Evolutionary conservation across 225 moss, liverwort and hornwort genomes (phyloP).

Genomic region (Polytrichum formosum): DNA sequence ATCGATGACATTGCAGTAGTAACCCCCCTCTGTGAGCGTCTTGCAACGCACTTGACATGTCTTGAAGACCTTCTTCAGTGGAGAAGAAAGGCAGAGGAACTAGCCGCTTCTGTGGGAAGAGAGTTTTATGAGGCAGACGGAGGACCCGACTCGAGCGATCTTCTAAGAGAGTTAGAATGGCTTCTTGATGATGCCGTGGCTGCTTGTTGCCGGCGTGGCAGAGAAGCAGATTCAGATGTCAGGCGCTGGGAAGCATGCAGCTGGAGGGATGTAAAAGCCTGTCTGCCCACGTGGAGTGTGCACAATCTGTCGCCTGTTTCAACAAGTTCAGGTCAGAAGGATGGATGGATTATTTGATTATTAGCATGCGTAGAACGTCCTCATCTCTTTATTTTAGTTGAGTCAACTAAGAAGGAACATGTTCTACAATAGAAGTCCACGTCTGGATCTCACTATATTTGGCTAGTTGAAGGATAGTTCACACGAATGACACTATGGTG

Average conservation of each 20-base stretch:
- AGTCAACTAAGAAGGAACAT: too few relatives aligned
- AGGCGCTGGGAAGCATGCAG: constrained; percentile 66
- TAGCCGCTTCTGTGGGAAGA: constrained; percentile 66
- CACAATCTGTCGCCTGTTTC: neutral
- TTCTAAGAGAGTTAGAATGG: constrained; percentile 91
- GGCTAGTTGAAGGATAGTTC: too few relatives aligned
- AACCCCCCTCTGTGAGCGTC: constrained; percentile 76
- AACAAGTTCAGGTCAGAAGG: constrained; percentile 12
- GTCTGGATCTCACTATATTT: too few relatives aligned
- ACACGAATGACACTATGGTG: too few relatives aligned
- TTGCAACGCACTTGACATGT: constrained; percentile 51
- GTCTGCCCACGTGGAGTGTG: constrained; percentile 37
- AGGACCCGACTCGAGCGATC: constrained; percentile 87
- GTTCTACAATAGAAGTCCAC: too few relatives aligned
- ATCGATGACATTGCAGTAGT: constrained; percentile 28
- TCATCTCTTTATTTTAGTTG: too few relatives aligned
- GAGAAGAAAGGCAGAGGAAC: constrained; percentile 74
- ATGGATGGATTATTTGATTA: neutral
- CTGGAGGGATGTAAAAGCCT: constrained; percentile 81
- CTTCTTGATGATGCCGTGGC: constrained; percentile 90
- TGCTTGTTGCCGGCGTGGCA: constrained; percentile 55
- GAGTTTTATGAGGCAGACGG: constrained; percentile 72
- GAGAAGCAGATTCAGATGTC: constrained; percentile 29
- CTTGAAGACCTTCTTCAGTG: constrained; percentile 77
- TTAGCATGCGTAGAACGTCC: too few relatives aligned